phyloP scores from a whole-genome alignment of 2,329 filamentous ascomycete genomes.

The Didymella arachidicola region DNA sequence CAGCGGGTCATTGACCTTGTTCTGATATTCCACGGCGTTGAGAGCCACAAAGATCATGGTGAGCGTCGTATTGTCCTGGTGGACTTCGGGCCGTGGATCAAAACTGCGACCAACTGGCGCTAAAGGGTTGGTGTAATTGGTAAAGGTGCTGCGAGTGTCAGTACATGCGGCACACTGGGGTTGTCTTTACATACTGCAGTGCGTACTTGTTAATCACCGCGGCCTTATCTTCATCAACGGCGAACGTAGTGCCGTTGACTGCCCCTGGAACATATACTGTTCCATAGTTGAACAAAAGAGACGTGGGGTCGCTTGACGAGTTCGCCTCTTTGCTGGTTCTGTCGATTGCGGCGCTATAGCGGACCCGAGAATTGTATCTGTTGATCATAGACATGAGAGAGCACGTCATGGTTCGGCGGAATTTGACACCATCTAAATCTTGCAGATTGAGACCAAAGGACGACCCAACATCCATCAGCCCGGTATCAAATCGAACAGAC shows the following conservation, averaged over 20 bases:
- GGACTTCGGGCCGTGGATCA: too few species aligned
- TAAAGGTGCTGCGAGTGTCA: conserved; percentile 1
- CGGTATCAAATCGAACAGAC: conserved; percentile 19
- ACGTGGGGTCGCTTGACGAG: too few species aligned
- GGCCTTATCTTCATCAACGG: too few species aligned
- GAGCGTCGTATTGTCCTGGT: conserved; percentile 6
- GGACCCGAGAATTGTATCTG: too few species aligned
- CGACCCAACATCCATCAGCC: conserved; percentile 20
- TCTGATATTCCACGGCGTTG: conserved; percentile 5
- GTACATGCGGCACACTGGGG: too few species aligned
- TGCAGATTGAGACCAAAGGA: conserved; percentile 22
- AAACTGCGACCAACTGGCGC: conserved; percentile 2
- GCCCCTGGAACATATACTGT: too few species aligned
- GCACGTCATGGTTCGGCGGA: too few species aligned
- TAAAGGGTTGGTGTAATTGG: conserved; percentile 4
- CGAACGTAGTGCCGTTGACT: too few species aligned
- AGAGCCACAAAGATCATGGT: neutral
- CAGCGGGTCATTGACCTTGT: conserved; percentile 8
- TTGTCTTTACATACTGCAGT: neutral
- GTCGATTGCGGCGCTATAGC: too few species aligned
- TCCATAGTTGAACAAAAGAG: too few species aligned
- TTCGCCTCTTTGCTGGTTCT: too few species aligned
- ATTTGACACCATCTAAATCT: neutral
- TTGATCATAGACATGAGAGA: too few species aligned
- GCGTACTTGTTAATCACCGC: neutral